Evolutionary conservation across 2,329 filamentous ascomycete species (phyloP).

Genomic region (Akanthomyces uredinophilus): DNA sequence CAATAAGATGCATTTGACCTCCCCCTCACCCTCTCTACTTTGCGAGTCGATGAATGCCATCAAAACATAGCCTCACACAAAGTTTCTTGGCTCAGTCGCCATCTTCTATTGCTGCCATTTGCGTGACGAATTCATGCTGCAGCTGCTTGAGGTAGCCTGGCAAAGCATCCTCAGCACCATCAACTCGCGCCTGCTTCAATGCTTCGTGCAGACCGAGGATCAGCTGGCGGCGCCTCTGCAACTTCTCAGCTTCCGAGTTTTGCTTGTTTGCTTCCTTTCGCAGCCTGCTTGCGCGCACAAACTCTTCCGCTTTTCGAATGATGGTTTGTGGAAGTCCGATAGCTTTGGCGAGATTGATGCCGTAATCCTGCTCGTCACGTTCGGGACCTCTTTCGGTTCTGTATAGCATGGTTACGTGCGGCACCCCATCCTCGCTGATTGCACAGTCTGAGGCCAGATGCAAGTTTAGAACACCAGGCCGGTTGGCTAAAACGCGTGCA

Average conservation of each 20-base stretch:
- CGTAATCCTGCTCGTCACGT: conserved; percentile 66
- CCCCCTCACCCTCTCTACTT: background rate
- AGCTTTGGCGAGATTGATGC: conserved; percentile 72
- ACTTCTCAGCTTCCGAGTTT: conserved; percentile 51
- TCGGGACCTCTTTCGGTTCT: conserved; percentile 69
- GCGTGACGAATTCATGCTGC: conserved; percentile 15
- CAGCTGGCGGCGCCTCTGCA: conserved; percentile 64
- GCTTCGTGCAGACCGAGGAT: conserved; percentile 69
- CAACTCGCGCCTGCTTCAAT: conserved; percentile 61
- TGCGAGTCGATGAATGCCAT: background rate
- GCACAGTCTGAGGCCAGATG: conserved; percentile 70
- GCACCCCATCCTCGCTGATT: conserved; percentile 40
- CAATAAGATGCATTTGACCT: background rate
- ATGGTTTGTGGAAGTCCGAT: conserved; percentile 66
- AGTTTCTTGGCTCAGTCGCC: background rate
- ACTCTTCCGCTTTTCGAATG: conserved; percentile 60
- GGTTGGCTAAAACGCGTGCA: conserved; percentile 66
- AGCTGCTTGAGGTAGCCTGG: conserved; percentile 59
- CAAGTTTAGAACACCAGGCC: conserved; percentile 74
- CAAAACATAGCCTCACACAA: background rate
- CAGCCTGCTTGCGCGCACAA: conserved; percentile 57
- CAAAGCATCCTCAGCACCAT: conserved; percentile 58
- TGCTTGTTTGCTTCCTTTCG: conserved; percentile 54
- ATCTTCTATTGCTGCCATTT: conserved; percentile 13
- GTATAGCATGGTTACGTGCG: conserved; percentile 81